Base-by-base conservation (phyloP, 768 basidiomycete genomes). In the Sistotremastrum niveocremeum region DNA sequence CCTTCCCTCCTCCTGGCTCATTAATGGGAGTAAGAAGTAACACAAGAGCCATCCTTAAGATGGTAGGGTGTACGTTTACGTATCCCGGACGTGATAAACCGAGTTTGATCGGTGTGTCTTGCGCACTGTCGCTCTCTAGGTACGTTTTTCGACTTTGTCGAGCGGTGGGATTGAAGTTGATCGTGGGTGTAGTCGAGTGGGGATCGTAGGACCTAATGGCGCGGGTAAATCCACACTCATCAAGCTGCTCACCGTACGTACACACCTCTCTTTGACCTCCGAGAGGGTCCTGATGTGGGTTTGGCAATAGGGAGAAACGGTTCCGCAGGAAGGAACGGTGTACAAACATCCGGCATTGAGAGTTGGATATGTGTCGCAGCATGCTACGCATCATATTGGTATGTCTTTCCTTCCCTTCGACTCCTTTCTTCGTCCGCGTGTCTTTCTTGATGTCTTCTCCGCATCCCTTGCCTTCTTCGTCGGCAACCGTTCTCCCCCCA, bases 21-120 rank as follows among this genome's bases (percentile, higher is more conserved):
- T 74, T 98, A 53, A 91, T 97, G 87, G 93, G 94, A 46, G 93
- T 98, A 48, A 77, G 93, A 51, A 94, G 89, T 61, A 89, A 84
- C 58, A 98, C 93, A 7, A 80, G 93, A 44, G 89, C 93, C 4
- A 98, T 98, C 60, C 72, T 98, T 59, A 97, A 94, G 68, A 75
- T 97, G 64, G 70, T 74, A 35, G 76, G 80, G 57, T 94, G 89
- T 65, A 95, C 90, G 7, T 98, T 84, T 65, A 91, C 89, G 45
- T 98, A 98, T 65, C 88, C 91, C 6, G 88, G 90, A 40, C 72
- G 84, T 49, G 58, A 71, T 40, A 72, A 66, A 47, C 94, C 93
- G 6, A 89, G 85, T 63, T 65, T 98, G 52, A 67, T 73, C 67
- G 77, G 89, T 62, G 89, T 89, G 49, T 90, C 84, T 54, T 94